phyloP scores from a whole-genome alignment of 768 basidiomycete genomes.

The Boletus edulis region DNA sequence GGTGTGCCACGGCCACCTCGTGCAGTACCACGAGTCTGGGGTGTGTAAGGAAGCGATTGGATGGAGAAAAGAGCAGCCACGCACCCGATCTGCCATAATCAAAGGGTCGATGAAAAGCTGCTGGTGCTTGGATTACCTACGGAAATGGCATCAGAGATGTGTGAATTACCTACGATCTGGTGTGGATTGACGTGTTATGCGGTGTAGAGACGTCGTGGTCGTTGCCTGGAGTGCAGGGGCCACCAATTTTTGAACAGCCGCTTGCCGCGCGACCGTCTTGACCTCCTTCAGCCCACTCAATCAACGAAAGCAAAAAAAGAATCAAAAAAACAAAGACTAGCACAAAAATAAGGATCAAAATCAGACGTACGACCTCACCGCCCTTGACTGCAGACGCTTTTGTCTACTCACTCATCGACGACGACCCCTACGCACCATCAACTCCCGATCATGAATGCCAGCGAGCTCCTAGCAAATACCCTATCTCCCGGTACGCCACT shows the following conservation, averaged over 20 bases:
- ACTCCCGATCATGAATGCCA: conserved; percentile 76
- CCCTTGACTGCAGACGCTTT: conserved; percentile 13
- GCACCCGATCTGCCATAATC: conserved; percentile 33
- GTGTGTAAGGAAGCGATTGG: conserved; percentile 21
- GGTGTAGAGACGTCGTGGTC: background rate
- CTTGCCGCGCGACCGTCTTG: conserved; percentile 30
- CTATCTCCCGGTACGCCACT: conserved; percentile 77
- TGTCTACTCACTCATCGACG: conserved; percentile 17
- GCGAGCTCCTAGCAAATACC: conserved; percentile 87
- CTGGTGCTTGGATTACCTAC: conserved; percentile 15
- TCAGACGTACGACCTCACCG: conserved; percentile 10
- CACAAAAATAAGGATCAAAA: conserved; percentile 10
- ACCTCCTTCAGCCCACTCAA: conserved; percentile 25
- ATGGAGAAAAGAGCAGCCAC: conserved; percentile 1
- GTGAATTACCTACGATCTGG: conserved; percentile 15
- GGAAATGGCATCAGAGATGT: background rate
- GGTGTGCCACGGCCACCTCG: conserved; percentile 47
- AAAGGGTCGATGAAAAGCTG: conserved; percentile 5
- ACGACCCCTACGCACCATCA: conserved; percentile 22
- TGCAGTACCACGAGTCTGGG: conserved; percentile 58
- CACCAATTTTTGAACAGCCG: conserved; percentile 33
- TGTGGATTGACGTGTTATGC: conserved; percentile 19
- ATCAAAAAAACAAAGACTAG: conserved; percentile 1
- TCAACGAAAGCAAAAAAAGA: background rate
- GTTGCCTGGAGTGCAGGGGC: too few relatives aligned